Percentiles rank a stretch among this genome's conserved stretches.
Conservation (phyloP, 768 basidiomycete species). For the Ramaria sp. region DNA sequence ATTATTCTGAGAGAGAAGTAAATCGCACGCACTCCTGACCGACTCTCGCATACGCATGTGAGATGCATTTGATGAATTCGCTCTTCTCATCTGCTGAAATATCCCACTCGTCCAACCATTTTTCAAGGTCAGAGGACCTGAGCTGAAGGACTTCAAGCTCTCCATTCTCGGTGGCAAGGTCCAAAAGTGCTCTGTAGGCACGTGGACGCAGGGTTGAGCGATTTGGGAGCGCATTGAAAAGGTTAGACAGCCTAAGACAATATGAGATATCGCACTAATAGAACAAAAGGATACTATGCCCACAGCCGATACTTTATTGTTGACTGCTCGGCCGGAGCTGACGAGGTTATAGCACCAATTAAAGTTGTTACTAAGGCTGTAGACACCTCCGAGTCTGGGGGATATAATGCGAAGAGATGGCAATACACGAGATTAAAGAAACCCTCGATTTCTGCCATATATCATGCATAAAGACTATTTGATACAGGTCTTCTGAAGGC, state of each 20-base stretch:
- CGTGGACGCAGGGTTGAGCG: slow-evolving; percentile 50
- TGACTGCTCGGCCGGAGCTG: slow-evolving; percentile 36
- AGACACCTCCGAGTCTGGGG: slow-evolving; percentile 42
- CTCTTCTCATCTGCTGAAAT: slow-evolving; percentile 51
- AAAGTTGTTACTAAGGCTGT: slow-evolving; percentile 38
- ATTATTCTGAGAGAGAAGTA: too few relatives aligned
- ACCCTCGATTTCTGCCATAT: slow-evolving; percentile 59
- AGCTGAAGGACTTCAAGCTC: slow-evolving; percentile 55
- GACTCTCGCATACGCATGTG: slow-evolving; percentile 44
- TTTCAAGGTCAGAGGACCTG: slow-evolving; percentile 50
- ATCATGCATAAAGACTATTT: slow-evolving; percentile 1
- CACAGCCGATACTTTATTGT: slow-evolving; percentile 70
- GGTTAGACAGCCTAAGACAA: slow-evolving; percentile 53
- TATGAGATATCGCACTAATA: background rate
- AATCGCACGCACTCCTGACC: slow-evolving; percentile 53
- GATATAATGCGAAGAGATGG: slow-evolving; percentile 54
- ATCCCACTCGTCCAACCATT: slow-evolving; percentile 71
- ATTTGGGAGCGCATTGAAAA: slow-evolving; percentile 69
- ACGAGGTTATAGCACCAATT: slow-evolving; percentile 42
- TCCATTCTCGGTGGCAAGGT: slow-evolving; percentile 45
- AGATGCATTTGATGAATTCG: slow-evolving; percentile 52
- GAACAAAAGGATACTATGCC: slow-evolving; percentile 18
- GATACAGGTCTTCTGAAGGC: slow-evolving; percentile 14
- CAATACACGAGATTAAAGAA: slow-evolving; percentile 79
- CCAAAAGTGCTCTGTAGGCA: slow-evolving; percentile 53